Evolutionary conservation across 208 protist species (phyloP), one percentile per base, ranked within the genome.

Genomic region (Angomonas deanei): DNA sequence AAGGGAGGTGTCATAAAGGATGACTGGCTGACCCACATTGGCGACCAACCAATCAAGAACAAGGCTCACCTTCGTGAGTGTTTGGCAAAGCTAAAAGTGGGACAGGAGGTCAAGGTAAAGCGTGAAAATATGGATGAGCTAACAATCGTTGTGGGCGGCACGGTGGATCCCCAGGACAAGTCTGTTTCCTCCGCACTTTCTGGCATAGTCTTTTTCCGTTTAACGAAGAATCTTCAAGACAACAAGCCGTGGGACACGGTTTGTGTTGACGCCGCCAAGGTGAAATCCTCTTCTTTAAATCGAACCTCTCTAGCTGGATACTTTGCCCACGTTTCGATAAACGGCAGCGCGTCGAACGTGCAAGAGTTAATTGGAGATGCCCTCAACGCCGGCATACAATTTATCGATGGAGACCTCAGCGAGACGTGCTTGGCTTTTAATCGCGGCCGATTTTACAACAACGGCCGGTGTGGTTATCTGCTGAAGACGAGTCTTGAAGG

Each of bases 1-100:
- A 95, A 95, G 70, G 74, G 73, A 17, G 85, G 88, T 28, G 64
- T 95, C 19, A 30, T 82, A 36, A 91, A 85, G 68, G 86, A 95
- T 63, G 88, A 95, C 64, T 95, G 88, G 86, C 73, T 95, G 5
- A 95, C 88, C 8, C 88, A 95, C 74, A 79, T 95, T 64, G 91
- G 90, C 64, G 75, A 70, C 15, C 52, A 66, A 28, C 53, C 77
- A 5, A 92, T 95, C 48, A 48, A 55, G 26, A 92, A 92, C 69
- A 95, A 95, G 60, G 76, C 85, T 72, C 74, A 91, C 55, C 73
- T 95, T 38, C 84, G 85, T 34, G 74, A 89, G 64, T 64, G 60
- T 27, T 70, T 95, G 1, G 59, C 61, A 1, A 79, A 72, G 33
- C 69, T 91, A 30, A 59, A 86, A 50, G 80, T 91, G 17, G 88